Evolutionary conservation across 257 asterid genomes (phyloP).

Genomic region (Leptodermis oblonga): DNA sequence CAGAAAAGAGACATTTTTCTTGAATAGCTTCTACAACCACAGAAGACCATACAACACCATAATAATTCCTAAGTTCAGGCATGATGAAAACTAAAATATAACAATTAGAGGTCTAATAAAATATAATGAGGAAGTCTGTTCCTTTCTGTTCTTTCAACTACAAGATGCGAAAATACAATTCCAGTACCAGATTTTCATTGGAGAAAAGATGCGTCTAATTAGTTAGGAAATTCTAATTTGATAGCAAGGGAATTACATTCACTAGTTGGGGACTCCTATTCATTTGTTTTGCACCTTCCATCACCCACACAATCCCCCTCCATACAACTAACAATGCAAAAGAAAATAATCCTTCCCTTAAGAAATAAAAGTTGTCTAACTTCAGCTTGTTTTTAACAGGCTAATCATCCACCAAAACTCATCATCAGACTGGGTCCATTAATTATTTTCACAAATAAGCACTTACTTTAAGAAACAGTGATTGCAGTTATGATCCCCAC

Average conservation of each 20-base stretch:
- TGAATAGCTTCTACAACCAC: neutral
- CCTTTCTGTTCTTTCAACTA: neutral
- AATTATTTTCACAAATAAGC: neutral
- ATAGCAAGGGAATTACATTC: neutral
- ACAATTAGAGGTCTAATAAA: neutral
- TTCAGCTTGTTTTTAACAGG: neutral
- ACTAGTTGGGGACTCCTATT: neutral
- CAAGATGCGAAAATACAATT: neutral
- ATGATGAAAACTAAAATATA: neutral
- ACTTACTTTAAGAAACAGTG: neutral
- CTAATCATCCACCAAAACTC: neutral
- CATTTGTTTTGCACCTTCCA: slow-evolving; percentile 3
- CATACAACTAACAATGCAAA: neutral
- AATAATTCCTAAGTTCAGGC: neutral
- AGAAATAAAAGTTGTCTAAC: neutral
- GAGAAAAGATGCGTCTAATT: neutral
- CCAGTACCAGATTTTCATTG: neutral
- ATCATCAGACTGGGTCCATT: too few relatives aligned
- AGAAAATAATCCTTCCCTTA: neutral
- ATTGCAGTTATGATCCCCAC: neutral
- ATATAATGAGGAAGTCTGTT: neutral
- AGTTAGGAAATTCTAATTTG: neutral
- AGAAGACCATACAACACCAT: neutral
- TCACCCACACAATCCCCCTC: neutral
- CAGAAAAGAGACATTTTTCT: neutral